Evolutionary conservation across 1,139 yeast genomes (phyloP), one percentile per base, ranked within the genome.

Genomic region (Zygoascus sp.): DNA sequence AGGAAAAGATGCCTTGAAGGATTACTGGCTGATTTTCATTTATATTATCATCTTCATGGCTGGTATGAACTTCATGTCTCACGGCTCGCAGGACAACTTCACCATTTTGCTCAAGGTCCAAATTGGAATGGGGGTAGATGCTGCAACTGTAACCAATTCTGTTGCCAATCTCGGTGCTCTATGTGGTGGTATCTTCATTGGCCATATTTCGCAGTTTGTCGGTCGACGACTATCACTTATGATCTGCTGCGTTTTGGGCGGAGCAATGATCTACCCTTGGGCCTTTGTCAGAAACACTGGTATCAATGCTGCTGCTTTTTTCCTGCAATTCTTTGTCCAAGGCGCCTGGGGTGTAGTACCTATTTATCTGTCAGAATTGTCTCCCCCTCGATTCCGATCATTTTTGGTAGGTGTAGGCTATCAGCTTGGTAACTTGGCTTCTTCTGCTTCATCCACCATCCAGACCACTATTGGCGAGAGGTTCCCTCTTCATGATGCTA

Each of bases 281-380:
- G 90, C 86, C 0, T 84, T 79, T 58, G 64, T 75, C 34, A 53
- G 58, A 11, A 72, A 72, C 51, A 58, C 69, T 19, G 86, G 80
- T 30, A 76, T 83, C 54, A 81, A 84, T 59, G 94, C 92, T 5
- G 83, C 86, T 50, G 92, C 74, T 1, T 86, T 85, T 66, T 84
- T 83, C 69, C 67, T 86, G 58, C 95, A 87, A 65, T 79, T 81
- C 59, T 80, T 80, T 56, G 92, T 86, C 43, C 95, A 85, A 66
- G 95, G 95, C 54, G 84, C 88, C 15, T 87, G 95, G 89, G 94
- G 95, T 57, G 85, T 84, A 40, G 75, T 83, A 55, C 95, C 95
- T 47, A 77, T 83, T 53, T 88, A 84, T 64, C 70, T 85, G 45
- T 74, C 86, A 1, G 95, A 85, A 66, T 73, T 86, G 53, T 77